These are phyloP conservation scores for Ziziphus jujuba DNA, from an alignment of 306 rosid genomes.

Conservation along the genomic window DNA sequence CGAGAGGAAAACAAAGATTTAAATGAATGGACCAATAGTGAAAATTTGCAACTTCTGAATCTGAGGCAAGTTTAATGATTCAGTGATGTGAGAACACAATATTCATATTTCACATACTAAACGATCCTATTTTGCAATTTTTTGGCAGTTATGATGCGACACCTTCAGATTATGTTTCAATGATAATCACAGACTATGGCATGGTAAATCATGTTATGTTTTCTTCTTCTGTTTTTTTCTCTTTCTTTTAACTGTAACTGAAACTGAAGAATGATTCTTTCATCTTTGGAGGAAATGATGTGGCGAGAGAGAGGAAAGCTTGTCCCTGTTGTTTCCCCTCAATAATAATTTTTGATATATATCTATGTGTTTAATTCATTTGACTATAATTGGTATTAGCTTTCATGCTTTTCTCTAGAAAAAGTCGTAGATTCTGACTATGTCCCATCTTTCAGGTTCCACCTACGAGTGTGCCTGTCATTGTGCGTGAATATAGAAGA, in stretches of 20 bases:
- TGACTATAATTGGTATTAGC: not conserved
- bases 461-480: conserved; percentile 81
- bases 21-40: conserved; percentile 43
- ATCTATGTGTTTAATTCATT: not conserved
- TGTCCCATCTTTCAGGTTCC: conserved; percentile 56
- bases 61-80: conserved; percentile 47
- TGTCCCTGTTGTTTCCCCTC: not conserved
- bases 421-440: not conserved
- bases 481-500: conserved; percentile 74
- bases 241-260: not conserved
- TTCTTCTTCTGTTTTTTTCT: conserved; percentile 1
- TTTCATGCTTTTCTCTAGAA: not conserved
- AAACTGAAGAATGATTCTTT: not conserved
- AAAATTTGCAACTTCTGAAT: conserved; percentile 68
- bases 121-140: not conserved
- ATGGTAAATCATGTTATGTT: conserved; percentile 46
- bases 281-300: not conserved
- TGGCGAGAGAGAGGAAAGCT: not conserved
- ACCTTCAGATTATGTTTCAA: conserved; percentile 80
- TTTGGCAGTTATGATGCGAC: conserved; percentile 71
- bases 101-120: not conserved
- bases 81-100: no score
- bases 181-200: conserved; percentile 87
- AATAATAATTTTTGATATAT: not conserved
- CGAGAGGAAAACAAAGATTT: conserved; percentile 51